Conservation (phyloP, 2,329 filamentous ascomycete species). For the Chaetoscypha palmicola region DNA sequence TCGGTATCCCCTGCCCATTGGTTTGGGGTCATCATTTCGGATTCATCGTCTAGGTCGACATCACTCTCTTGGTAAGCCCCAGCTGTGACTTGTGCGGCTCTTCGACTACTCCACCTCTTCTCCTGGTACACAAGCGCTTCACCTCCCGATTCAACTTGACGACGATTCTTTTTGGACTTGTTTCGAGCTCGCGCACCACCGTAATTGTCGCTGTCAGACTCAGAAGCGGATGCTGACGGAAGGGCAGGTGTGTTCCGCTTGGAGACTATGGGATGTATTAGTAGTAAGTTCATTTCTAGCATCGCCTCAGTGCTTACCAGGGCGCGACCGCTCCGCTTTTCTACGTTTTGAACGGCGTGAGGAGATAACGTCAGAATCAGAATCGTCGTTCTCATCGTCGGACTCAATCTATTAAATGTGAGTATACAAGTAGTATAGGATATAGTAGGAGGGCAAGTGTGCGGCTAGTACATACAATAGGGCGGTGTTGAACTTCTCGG, state of each 20-base stretch:
- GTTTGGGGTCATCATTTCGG: slow-evolving; percentile 56
- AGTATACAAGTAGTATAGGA: slow-evolving; percentile 13
- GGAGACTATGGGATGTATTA: no score
- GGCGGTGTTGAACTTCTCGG: slow-evolving; percentile 48
- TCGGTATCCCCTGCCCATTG: slow-evolving; percentile 66
- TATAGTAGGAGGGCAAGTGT: slow-evolving; percentile 1
- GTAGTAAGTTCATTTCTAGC: no score
- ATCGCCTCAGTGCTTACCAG: no score
- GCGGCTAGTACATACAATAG: slow-evolving; percentile 40
- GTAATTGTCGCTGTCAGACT: slow-evolving; percentile 69
- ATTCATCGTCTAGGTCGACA: slow-evolving; percentile 57
- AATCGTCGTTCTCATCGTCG: slow-evolving; percentile 50
- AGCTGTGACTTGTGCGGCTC: slow-evolving; percentile 64
- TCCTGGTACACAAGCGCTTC: slow-evolving; percentile 63
- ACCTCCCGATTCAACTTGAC: slow-evolving; percentile 59
- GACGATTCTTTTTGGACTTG: slow-evolving; percentile 68
- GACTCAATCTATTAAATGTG: slow-evolving; percentile 46
- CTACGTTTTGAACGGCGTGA: slow-evolving; percentile 55
- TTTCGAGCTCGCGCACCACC: slow-evolving; percentile 66
- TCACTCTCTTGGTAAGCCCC: slow-evolving; percentile 62
- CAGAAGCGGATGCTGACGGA: slow-evolving; percentile 54
- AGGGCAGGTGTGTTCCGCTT: slow-evolving; percentile 51
- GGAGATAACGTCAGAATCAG: slow-evolving; percentile 66
- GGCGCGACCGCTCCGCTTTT: slow-evolving; percentile 57
- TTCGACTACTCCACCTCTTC: slow-evolving; percentile 85